These are phyloP conservation scores for Penicillium aurantiogriseum DNA, from an alignment of 2,329 filamentous ascomycete species.

Conservation along the genomic window DNA sequence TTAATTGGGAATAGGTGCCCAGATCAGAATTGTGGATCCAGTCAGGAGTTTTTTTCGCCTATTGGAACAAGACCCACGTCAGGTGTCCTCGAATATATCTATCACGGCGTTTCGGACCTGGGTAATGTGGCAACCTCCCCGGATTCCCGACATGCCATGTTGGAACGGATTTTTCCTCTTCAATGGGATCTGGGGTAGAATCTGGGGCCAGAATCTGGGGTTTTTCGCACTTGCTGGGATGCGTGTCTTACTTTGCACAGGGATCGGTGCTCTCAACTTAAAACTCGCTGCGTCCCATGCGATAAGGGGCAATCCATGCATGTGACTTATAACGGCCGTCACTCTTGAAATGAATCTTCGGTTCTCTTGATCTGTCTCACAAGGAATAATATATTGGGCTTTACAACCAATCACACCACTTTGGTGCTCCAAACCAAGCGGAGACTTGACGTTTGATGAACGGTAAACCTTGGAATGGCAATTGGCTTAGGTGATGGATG, in stretches of 20 bases:
- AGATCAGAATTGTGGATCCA: background rate
- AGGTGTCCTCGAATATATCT: background rate
- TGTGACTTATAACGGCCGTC: background rate
- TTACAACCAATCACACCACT: background rate
- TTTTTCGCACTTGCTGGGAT: no score
- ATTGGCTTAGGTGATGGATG: background rate
- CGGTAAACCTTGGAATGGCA: no score
- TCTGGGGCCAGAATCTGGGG: background rate
- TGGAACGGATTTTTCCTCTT: background rate
- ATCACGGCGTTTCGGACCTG: background rate
- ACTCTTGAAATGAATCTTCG: background rate
- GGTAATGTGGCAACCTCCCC: background rate
- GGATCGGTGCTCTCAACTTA: background rate
- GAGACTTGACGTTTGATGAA: no score
- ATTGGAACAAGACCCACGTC: background rate
- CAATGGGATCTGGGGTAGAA: background rate
- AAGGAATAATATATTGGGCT: no score
- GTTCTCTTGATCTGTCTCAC: background rate
- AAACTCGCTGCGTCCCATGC: no score
- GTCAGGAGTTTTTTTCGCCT: background rate
- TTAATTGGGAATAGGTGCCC: background rate
- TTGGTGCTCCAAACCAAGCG: background rate
- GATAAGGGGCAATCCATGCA: background rate
- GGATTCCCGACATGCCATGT: background rate
- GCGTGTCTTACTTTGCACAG: background rate